A percentile compares a stretch with the other conserved stretches of the same genome.
Evolutionary conservation across 1,139 yeast genomes (phyloP).

Genomic region (Yamadazyma membranifaciens): DNA sequence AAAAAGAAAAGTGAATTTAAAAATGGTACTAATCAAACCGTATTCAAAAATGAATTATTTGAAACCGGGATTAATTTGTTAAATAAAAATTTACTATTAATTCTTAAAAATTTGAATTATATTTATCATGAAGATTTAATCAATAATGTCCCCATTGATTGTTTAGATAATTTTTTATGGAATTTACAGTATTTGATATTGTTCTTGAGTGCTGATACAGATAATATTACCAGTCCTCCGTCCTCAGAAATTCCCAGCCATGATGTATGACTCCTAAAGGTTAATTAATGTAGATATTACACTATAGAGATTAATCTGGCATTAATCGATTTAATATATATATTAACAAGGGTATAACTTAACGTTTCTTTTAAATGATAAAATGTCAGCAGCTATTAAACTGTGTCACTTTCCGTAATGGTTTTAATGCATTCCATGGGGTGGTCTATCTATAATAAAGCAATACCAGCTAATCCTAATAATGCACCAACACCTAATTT

Average conservation of each 20-base stretch:
- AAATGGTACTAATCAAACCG: conserved; percentile 11
- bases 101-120: conserved; percentile 25
- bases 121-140: conserved; percentile 12
- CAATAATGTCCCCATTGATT: conserved; percentile 35
- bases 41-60: conserved; percentile 26
- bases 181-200: conserved; percentile 36
- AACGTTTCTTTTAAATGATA: background rate
- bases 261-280: too few species aligned
- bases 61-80: conserved; percentile 36
- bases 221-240: background rate
- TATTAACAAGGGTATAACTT: background rate
- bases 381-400: too few species aligned
- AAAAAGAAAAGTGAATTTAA: conserved; percentile 16
- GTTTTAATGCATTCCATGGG: too few species aligned
- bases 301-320: background rate
- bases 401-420: too few species aligned
- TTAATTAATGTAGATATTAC: background rate
- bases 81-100: conserved; percentile 29
- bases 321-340: background rate
- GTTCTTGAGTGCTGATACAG: conserved; percentile 28
- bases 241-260: too few species aligned
- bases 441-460: conserved; percentile 24
- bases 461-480: conserved; percentile 35
- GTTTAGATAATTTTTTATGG: conserved; percentile 45
- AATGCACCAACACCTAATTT: conserved; percentile 29